These are phyloP conservation scores for Xenoacremonium recifei DNA, from an alignment of 2,329 filamentous ascomycete species.

Conservation along the genomic window DNA sequence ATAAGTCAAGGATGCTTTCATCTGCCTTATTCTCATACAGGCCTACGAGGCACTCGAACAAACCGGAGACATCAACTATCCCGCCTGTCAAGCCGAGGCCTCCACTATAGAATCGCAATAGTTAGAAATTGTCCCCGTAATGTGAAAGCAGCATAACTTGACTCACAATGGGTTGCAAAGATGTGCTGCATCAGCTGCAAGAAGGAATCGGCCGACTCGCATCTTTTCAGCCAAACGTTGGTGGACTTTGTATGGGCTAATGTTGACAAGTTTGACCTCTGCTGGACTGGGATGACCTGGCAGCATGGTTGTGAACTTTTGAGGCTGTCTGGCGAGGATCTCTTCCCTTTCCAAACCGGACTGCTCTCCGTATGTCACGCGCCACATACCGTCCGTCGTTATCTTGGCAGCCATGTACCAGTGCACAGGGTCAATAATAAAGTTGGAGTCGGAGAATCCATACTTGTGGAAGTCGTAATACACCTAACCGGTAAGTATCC, in stretches of 20 bases:
- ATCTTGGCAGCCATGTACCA: conserved; percentile 62
- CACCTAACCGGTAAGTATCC: conserved; percentile 37
- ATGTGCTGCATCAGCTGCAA: conserved; percentile 62
- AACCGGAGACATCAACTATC: neutral
- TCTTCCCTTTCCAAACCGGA: conserved; percentile 52
- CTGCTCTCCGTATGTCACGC: conserved; percentile 62
- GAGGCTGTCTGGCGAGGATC: conserved; percentile 50
- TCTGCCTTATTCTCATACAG: neutral
- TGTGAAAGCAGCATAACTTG: neutral
- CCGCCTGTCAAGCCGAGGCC: conserved; percentile 50
- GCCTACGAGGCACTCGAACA: neutral
- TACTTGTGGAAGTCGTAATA: conserved; percentile 61
- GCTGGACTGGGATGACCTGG: conserved; percentile 6
- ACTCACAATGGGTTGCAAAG: conserved; percentile 43
- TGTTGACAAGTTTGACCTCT: conserved; percentile 52
- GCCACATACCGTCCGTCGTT: conserved; percentile 57
- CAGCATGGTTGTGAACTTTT: conserved; percentile 45
- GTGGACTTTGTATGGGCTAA: conserved; percentile 61
- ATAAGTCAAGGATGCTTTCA: neutral
- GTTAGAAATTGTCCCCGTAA: neutral
- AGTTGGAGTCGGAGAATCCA: conserved; percentile 55
- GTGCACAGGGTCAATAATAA: conserved; percentile 60
- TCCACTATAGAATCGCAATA: conserved; percentile 34
- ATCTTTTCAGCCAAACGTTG: conserved; percentile 58
- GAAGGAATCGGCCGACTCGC: conserved; percentile 54